A percentile compares a stretch with the other conserved stretches of the same genome.
Evolutionary conservation across 2,329 filamentous ascomycete genomes (phyloP).

Genomic region (Fusarium globosum): DNA sequence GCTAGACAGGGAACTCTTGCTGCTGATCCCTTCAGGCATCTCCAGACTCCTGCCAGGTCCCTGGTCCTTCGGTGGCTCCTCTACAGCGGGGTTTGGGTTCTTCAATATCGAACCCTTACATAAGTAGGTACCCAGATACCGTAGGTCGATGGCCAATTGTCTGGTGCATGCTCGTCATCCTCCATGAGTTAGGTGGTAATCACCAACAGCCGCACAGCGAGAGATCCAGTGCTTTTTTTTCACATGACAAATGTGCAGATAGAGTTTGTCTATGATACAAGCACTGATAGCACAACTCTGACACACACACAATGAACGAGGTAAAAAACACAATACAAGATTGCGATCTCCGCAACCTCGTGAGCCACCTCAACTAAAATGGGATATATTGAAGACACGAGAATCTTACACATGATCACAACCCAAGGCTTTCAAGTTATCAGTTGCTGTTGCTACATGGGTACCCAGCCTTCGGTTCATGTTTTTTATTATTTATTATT

Average conservation of each 20-base stretch:
- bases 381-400: conserved; percentile 12
- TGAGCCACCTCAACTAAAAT: conserved; percentile 12
- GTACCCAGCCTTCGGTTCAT: background rate
- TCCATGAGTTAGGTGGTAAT: conserved; percentile 24
- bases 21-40: conserved; percentile 32
- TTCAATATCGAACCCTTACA: conserved; percentile 15
- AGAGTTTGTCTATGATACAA: background rate
- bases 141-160: conserved; percentile 24
- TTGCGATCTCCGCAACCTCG: conserved; percentile 7
- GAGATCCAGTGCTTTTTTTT: background rate
- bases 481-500: background rate
- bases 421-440: background rate
- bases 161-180: conserved; percentile 29
- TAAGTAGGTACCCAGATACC: background rate
- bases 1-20: conserved; percentile 18
- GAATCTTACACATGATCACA: conserved; percentile 23
- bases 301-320: background rate
- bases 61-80: conserved; percentile 15
- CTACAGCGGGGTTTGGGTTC: conserved; percentile 8
- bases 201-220: background rate
- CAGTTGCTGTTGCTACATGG: background rate
- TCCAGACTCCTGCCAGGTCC: conserved; percentile 6
- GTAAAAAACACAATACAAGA: conserved; percentile 6
- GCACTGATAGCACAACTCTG: background rate
- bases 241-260: background rate